Evolutionary conservation across 2,329 filamentous ascomycete genomes (phyloP), one percentile per base, ranked within the genome.

Genomic region (Pseudocercospora musae): DNA sequence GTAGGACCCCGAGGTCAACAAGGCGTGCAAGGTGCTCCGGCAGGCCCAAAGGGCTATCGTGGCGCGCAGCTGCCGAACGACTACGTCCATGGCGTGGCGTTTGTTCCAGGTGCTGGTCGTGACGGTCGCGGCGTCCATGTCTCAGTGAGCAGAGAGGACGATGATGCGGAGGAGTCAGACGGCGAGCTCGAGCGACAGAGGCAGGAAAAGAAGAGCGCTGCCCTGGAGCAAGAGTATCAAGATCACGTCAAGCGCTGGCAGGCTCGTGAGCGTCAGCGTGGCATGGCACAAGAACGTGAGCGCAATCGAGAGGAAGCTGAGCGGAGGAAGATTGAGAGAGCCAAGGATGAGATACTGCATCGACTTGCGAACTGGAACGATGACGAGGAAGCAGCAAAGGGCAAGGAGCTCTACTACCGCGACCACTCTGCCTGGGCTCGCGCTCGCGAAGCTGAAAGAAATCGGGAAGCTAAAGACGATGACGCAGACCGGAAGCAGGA

Each of bases 191-290:
- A 96, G 74, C 83, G 83, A 27, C 84, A 92, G 52, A 86, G 89
- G 18, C 78, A 86, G 66, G 84, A 85, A 23, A 93, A 91, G 76
- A 87, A 88, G 68, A 84, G 89, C 37, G 82, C 87, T 0, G 92
- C 97, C 21, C 83, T 87, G 0, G 90, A 97, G 53, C 92, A 93
- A 72, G 81, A 86, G 52, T 97, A 91, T 73, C 81, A 90, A 0
- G 93, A 96, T 69, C 89, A 93, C 48, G 92, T 97, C 74, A 87
- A 92, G 29, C 89, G 92, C 65, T 98, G 94, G 94, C 82, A 92
- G 25, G 96, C 96, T 74, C 87, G 93, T 49, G 95, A 99, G 75
- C 86, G 89, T 58, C 90, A 90, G 63, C 86, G 92, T 44, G 89
- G 91, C 13, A 90, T 91, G 4, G 94, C 95, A 0, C 80, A 97